Base-by-base conservation (phyloP, 352 stramenopile genomes). In the Globisporangium viniferum region DNA sequence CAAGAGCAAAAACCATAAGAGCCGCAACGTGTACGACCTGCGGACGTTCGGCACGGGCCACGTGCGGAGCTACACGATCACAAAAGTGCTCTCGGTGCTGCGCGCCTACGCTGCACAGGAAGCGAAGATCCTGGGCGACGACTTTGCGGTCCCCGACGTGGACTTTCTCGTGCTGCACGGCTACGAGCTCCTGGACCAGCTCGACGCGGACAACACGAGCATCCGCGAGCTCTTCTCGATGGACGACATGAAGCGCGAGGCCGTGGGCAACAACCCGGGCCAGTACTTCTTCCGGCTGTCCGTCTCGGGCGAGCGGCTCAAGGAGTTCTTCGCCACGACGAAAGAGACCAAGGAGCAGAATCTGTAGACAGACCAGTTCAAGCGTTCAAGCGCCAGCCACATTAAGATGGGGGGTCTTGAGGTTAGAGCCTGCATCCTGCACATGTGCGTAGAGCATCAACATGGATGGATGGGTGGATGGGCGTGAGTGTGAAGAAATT, bases 221-320 rank as follows among this genome's bases (percentile, higher is more conserved):
- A 64, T 90, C 18, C 86, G 88, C 27, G 77, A 76, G 53, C 75
- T 93, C 29, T 95, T 95, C 60, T 86, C 84, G 0, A 94, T 95
- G 85, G 88, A 95, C 68, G 86, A 94, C 64, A 92, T 95, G 84
- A 78, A 75, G 59, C 79, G 82, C 66, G 71, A 92, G 70, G 73
- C 68, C 0, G 68, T 71, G 44, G 58, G 49, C n/a, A 73, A 35
- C 51, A 76, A 70, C 51, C 68, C 67, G 9, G 73, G 67, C 0
- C 75, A 89, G 64, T 88, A 89, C 69, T 90, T 81, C 64, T 93
- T 91, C 68, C 77, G 80, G 2, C 74, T 93, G 24, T 58, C 53
- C 20, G 61, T 89, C 5, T 70, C 85, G 2, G 68, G 73, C 46
- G 70, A 78, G 55, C 70, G 80, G 57, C 71, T 93, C 33, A 70